Evolutionary conservation across 768 basidiomycete species (phyloP).

Genomic region (Rubroboletus satanas): DNA sequence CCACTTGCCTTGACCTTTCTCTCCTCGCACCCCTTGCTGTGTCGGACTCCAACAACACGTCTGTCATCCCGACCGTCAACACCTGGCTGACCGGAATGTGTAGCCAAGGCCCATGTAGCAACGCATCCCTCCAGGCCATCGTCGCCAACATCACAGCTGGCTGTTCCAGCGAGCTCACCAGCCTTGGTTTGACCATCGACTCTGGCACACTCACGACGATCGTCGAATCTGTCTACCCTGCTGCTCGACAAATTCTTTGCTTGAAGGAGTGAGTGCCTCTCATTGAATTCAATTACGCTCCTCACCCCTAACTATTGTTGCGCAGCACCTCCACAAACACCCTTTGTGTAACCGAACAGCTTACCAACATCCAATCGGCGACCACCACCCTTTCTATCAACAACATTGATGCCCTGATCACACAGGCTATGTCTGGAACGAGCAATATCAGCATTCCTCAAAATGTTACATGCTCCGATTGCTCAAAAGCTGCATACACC

Average conservation of each 20-base stretch:
- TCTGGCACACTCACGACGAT: conserved; percentile 29
- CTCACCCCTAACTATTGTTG: not conserved
- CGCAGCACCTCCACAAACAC: conserved; percentile 35
- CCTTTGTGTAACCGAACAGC: conserved; percentile 56
- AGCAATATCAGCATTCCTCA: conserved; percentile 14
- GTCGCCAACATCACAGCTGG: conserved; percentile 51
- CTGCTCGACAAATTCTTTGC: conserved; percentile 53
- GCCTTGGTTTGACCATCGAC: conserved; percentile 21
- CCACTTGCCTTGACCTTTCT: conserved; percentile 40
- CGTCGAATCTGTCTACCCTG: conserved; percentile 56
- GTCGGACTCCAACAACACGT: conserved; percentile 25
- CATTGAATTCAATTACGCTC: no score
- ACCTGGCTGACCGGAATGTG: conserved; percentile 62
- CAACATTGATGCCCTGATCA: conserved; percentile 16
- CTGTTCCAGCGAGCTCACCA: conserved; percentile 41
- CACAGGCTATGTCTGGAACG: conserved; percentile 6
- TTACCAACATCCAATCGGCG: conserved; percentile 48
- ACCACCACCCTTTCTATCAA: conserved; percentile 20
- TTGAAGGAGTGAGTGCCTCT: conserved; percentile 53
- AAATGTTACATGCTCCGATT: conserved; percentile 51
- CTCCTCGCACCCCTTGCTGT: conserved; percentile 29
- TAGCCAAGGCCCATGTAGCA: conserved; percentile 49
- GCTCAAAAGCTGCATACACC: conserved; percentile 50
- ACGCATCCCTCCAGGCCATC: conserved; percentile 53
- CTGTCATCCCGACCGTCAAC: conserved; percentile 44